Evolutionary conservation across 1,284 basidiomycete genomes (phyloP).

Genomic region (Leccinum variabile): DNA sequence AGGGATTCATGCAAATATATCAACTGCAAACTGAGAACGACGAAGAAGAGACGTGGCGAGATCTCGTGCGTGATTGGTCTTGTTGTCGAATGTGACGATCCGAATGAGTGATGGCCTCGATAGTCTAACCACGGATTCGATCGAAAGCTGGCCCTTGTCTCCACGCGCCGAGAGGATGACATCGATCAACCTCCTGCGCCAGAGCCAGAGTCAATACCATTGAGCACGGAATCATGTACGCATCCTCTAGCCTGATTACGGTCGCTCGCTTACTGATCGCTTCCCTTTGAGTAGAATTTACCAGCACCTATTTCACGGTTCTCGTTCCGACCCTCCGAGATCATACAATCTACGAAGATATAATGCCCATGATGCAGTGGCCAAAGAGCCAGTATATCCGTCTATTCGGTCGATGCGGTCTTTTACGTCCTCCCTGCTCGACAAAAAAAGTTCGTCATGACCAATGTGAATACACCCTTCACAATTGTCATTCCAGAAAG

Average conservation of each 20-base stretch:
- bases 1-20: slow-evolving; percentile 78
- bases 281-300: slow-evolving; percentile 21
- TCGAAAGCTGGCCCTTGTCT: slow-evolving; percentile 58
- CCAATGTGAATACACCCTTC: slow-evolving; percentile 11
- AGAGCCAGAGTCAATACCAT: slow-evolving; percentile 17
- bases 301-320: slow-evolving; percentile 8
- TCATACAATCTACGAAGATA: slow-evolving; percentile 18
- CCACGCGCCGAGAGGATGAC: slow-evolving; percentile 56
- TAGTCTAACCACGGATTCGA: slow-evolving; percentile 76
- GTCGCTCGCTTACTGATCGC: slow-evolving; percentile 7
- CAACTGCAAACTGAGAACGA: slow-evolving; percentile 80
- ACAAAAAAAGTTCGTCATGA: slow-evolving; percentile 9
- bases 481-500: slow-evolving; percentile 1
- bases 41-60: slow-evolving; percentile 79
- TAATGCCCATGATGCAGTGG: slow-evolving; percentile 17
- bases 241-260: not conserved
- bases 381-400: slow-evolving; percentile 7
- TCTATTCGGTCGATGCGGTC: slow-evolving; percentile 13
- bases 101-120: slow-evolving; percentile 4
- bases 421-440: slow-evolving; percentile 5
- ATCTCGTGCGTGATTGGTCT: slow-evolving; percentile 52
- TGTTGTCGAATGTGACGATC: not conserved
- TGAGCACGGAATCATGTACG: slow-evolving; percentile 23
- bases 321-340: slow-evolving; percentile 3
- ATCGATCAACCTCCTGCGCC: slow-evolving; percentile 19